phyloP scores from a whole-genome alignment of 257 asterid genomes.

The Salvia rosmarinus region DNA sequence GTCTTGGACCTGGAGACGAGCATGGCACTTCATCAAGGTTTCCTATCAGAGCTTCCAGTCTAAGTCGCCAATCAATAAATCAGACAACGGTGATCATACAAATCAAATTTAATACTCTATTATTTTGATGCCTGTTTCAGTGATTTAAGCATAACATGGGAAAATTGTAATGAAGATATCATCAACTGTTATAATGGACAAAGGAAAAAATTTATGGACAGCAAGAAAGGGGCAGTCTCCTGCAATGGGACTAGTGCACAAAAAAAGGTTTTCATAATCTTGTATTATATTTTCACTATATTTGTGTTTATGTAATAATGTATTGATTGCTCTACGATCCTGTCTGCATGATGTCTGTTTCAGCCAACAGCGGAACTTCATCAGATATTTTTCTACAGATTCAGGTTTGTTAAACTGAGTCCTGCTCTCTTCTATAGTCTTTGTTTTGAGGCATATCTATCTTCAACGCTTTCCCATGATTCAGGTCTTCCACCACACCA shows the following conservation, averaged over 20 bases:
- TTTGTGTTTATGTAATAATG: constrained; percentile 1
- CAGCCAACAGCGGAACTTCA: constrained; percentile 48
- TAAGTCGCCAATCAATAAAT: constrained; percentile 40
- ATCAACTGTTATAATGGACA: constrained; percentile 40
- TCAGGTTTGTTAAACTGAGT: constrained; percentile 56
- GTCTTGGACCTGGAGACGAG: constrained; percentile 41
- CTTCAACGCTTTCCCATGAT: constrained; percentile 25
- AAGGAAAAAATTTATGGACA: constrained; percentile 48
- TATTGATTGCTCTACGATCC: constrained; percentile 23
- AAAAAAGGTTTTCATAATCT: constrained; percentile 52
- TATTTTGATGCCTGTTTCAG: constrained; percentile 12
- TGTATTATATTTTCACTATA: constrained; percentile 7
- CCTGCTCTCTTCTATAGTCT: neutral
- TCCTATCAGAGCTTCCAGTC: constrained; percentile 36
- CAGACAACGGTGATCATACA: constrained; percentile 40
- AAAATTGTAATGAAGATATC: constrained; percentile 50
- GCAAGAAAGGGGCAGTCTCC: constrained; percentile 44
- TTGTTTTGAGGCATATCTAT: neutral
- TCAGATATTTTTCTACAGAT: constrained; percentile 61
- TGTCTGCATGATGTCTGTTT: constrained; percentile 31
- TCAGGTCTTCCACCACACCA: constrained; percentile 96
- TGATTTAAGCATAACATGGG: constrained; percentile 24
- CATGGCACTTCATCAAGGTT: constrained; percentile 41
- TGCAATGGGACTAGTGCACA: constrained; percentile 42
- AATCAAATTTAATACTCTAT: neutral